Percentiles rank a stretch among this genome's conserved stretches.
These are phyloP conservation scores for Alternaria alternata DNA, from an alignment of 2,329 filamentous ascomycete species.

Conservation along the genomic window DNA sequence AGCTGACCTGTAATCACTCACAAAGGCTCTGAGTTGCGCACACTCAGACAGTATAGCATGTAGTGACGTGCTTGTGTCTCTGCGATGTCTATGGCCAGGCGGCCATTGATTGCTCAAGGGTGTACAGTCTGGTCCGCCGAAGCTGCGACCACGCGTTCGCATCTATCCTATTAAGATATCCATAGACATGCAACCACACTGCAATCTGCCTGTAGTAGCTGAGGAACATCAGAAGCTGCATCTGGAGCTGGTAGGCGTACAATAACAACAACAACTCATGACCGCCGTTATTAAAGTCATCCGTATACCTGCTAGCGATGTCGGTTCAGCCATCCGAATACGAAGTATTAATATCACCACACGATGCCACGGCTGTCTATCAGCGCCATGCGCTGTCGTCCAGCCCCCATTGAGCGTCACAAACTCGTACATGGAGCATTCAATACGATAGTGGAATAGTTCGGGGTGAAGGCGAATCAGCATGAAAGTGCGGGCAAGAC, in stretches of 20 bases:
- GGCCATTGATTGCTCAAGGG: background rate
- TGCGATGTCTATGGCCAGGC: background rate
- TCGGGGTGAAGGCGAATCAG: background rate
- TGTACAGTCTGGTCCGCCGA: background rate
- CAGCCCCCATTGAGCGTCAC: background rate
- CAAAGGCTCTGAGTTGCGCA: background rate
- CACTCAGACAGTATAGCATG: background rate
- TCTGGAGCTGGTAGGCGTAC: constrained; percentile 1
- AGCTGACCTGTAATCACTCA: background rate
- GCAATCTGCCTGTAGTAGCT: background rate
- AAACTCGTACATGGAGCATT: background rate
- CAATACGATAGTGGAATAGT: background rate
- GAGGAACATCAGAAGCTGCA: background rate
- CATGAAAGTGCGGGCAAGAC: background rate
- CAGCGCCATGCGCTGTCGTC: background rate
- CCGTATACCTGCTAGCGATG: background rate
- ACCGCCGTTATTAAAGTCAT: constrained; percentile 1
- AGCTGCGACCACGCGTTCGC: constrained; percentile 4
- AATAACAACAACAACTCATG: constrained; percentile 8
- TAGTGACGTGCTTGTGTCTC: background rate
- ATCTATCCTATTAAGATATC: background rate
- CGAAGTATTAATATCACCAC: background rate
- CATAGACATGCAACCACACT: background rate
- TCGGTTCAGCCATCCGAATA: constrained; percentile 5
- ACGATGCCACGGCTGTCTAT: background rate